Conservation (phyloP, 2,329 filamentous ascomycete genomes). For the Podosphaera xanthii region DNA sequence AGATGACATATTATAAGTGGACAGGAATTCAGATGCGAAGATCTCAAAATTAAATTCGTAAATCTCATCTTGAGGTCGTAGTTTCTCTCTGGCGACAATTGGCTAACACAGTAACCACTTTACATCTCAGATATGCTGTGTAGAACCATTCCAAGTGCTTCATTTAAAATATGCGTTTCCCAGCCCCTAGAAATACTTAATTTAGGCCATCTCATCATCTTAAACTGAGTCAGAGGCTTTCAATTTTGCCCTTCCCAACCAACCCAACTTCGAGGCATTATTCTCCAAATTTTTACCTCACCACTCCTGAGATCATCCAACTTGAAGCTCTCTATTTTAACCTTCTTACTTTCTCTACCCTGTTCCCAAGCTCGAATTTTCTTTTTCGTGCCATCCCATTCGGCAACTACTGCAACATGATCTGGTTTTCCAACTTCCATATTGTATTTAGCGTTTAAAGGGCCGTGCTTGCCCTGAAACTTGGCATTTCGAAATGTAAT, state of each 20-base stretch:
- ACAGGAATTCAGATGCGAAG: too few species aligned
- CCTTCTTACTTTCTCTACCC: constrained; percentile 77
- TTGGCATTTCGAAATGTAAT: constrained; percentile 78
- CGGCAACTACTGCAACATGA: constrained; percentile 75
- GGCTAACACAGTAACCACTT: not conserved
- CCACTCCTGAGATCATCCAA: constrained; percentile 78
- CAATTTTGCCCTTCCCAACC: constrained; percentile 52
- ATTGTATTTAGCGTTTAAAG: constrained; percentile 87
- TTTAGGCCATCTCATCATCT: not conserved
- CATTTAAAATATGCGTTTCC: not conserved
- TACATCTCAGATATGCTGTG: not conserved
- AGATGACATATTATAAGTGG: too few species aligned
- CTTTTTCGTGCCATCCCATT: constrained; percentile 98
- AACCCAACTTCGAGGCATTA: constrained; percentile 81
- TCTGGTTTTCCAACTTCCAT: constrained; percentile 67
- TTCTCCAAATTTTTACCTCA: constrained; percentile 91
- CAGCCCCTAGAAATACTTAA: not conserved
- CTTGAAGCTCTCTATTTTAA: constrained; percentile 84
- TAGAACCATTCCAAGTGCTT: not conserved
- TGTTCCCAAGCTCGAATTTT: constrained; percentile 94
- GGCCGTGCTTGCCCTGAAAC: constrained; percentile 85
- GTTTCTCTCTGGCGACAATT: too few species aligned
- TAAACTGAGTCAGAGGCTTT: not conserved
- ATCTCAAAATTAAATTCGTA: too few species aligned
- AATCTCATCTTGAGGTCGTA: too few species aligned